Evolutionary conservation across 2,329 filamentous ascomycete species (phyloP).

Genomic region (Pseudogymnoascus verrucosus): DNA sequence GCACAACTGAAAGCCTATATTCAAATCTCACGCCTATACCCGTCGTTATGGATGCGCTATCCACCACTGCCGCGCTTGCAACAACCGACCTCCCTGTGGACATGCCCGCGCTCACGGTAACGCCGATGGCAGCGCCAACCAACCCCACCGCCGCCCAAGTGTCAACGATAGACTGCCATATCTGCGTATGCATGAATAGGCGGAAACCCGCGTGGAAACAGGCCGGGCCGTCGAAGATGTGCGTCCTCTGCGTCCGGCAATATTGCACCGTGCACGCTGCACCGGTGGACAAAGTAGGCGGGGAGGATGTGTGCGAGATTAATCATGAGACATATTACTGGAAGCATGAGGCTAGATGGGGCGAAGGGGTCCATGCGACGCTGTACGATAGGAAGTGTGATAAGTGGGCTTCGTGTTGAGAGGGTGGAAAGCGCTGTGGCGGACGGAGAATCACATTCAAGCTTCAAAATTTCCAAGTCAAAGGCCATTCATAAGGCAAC

Average conservation of each 20-base stretch:
- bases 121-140: neutral
- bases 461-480: neutral
- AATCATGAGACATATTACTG: neutral
- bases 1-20: neutral
- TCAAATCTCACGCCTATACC: too few species aligned
- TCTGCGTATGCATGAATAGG: neutral
- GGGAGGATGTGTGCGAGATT: neutral
- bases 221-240: neutral
- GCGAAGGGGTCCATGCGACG: neutral
- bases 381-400: too few species aligned
- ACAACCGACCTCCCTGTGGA: neutral
- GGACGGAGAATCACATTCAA: too few species aligned
- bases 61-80: neutral
- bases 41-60: neutral
- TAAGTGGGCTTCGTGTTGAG: too few species aligned
- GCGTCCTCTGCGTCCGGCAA: neutral
- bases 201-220: neutral
- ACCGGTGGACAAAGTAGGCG: neutral
- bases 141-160: neutral
- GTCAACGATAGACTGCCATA: neutral
- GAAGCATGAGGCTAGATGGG: neutral
- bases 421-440: too few species aligned
- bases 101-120: neutral
- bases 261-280: neutral
- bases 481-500: conserved; percentile 2